Evolutionary conservation across 352 stramenopile genomes (phyloP).

Genomic region (Phytophthora pisi): DNA sequence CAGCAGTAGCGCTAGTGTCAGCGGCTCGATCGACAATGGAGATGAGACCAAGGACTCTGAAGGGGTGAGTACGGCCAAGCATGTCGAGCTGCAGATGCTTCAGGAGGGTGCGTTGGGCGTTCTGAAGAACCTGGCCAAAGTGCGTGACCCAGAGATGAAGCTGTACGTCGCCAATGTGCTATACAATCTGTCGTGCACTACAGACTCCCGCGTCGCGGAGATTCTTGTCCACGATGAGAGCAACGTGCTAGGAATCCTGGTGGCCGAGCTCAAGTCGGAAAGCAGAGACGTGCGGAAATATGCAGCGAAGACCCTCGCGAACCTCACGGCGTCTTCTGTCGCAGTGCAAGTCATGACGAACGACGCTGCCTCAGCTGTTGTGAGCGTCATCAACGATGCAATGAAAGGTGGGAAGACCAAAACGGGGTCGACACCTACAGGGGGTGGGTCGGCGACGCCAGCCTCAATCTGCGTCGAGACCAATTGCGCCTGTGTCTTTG

Average conservation of each 20-base stretch:
- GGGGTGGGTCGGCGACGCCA: slow-evolving; percentile 1
- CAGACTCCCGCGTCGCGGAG: slow-evolving; percentile 45
- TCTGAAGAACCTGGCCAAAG: slow-evolving; percentile 73
- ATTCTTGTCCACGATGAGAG: slow-evolving; percentile 72
- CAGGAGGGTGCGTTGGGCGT: slow-evolving; percentile 69
- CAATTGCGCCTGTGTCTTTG: slow-evolving; percentile 62
- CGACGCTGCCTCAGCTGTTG: slow-evolving; percentile 37
- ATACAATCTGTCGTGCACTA: slow-evolving; percentile 77
- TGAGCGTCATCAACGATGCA: slow-evolving; percentile 67
- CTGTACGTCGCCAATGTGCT: slow-evolving; percentile 85
- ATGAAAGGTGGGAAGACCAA: slow-evolving; percentile 66
- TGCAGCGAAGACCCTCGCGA: slow-evolving; percentile 65
- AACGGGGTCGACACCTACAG: slow-evolving; percentile 11
- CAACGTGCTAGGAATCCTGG: slow-evolving; percentile 69
- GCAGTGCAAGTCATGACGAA: slow-evolving; percentile 73
- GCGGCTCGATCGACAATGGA: neutral
- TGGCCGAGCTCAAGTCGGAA: slow-evolving; percentile 70
- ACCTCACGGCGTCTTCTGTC: slow-evolving; percentile 55
- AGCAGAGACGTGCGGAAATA: slow-evolving; percentile 72
- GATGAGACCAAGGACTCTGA: slow-evolving; percentile 4
- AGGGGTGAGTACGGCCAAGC: slow-evolving; percentile 4
- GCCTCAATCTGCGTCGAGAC: slow-evolving; percentile 50
- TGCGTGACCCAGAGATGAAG: slow-evolving; percentile 82
- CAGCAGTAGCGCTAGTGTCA: neutral
- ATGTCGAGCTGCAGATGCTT: slow-evolving; percentile 55